Conservation (phyloP, 352 stramenopile genomes). For the Phytophthora pluvialis region DNA sequence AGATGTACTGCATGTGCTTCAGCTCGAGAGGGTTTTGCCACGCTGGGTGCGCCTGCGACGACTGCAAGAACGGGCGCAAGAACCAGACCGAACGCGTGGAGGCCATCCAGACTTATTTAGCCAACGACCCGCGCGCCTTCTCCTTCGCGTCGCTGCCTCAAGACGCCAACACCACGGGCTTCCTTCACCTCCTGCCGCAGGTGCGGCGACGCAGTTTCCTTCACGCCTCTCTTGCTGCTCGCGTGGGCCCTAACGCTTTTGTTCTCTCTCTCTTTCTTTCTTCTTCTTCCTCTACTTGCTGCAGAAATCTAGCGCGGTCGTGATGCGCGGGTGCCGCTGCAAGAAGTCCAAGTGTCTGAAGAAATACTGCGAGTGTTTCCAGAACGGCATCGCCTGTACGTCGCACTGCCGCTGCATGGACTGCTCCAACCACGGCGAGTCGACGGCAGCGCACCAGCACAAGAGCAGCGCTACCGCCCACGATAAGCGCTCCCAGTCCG, state of each 20-base stretch:
- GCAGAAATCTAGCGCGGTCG: slow-evolving; percentile 73
- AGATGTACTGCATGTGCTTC: slow-evolving; percentile 90
- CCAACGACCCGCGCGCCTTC: slow-evolving; percentile 80
- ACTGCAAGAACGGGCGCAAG: slow-evolving; percentile 74
- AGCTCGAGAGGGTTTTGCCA: slow-evolving; percentile 85
- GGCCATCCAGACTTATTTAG: slow-evolving; percentile 78
- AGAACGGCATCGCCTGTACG: slow-evolving; percentile 92
- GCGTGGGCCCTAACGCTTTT: background rate
- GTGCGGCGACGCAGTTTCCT: slow-evolving; percentile 20
- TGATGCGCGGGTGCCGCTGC: slow-evolving; percentile 93
- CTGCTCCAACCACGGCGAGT: slow-evolving; percentile 90
- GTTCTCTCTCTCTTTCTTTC: no score
- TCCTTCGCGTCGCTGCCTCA: slow-evolving; percentile 56
- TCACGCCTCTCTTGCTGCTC: background rate
- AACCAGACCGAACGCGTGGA: slow-evolving; percentile 71
- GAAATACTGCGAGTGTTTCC: slow-evolving; percentile 99
- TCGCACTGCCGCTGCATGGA: slow-evolving; percentile 95
- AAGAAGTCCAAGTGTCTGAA: slow-evolving; percentile 98
- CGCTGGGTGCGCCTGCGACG: slow-evolving; percentile 64
- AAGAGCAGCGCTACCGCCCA: slow-evolving; percentile 21
- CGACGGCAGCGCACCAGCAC: slow-evolving; percentile 33
- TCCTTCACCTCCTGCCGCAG: slow-evolving; percentile 75
- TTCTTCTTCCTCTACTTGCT: background rate
- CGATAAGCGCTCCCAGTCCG: slow-evolving; percentile 12
- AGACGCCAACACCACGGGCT: slow-evolving; percentile 43